A percentile compares a stretch with the other conserved stretches of the same genome.
phyloP scores from a whole-genome alignment of 305 asterid genomes.

The Solanum hybrid region DNA sequence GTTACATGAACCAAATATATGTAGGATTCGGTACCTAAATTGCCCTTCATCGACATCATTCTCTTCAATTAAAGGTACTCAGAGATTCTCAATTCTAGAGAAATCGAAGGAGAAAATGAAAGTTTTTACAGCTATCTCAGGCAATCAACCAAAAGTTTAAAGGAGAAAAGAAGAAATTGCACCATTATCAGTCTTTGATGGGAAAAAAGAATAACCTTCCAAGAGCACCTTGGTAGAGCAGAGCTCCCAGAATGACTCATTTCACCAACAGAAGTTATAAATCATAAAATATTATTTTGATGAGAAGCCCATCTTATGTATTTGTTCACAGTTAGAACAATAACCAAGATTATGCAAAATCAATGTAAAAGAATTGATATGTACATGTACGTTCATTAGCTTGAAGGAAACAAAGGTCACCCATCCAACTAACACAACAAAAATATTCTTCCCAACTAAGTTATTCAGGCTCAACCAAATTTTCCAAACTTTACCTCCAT shows the following conservation, averaged over 20 bases:
- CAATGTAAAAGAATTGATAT: no score
- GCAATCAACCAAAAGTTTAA: background rate
- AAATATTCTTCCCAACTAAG: slow-evolving; percentile 10
- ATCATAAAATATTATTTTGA: no score
- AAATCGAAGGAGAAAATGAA: background rate
- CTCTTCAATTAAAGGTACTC: background rate
- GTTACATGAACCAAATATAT: background rate
- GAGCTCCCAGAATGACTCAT: no score
- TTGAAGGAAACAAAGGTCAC: background rate
- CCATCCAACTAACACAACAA: background rate
- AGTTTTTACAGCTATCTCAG: background rate
- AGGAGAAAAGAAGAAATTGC: background rate
- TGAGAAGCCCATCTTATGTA: no score
- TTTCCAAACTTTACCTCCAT: slow-evolving; percentile 47
- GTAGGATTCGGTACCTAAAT: background rate
- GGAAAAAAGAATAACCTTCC: no score
- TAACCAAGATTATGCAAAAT: no score
- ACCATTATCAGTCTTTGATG: background rate
- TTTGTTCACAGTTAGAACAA: no score
- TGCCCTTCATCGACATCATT: background rate
- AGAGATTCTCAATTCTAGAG: background rate
- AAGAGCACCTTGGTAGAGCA: no score
- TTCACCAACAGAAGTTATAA: no score
- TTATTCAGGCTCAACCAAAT: slow-evolving; percentile 36
- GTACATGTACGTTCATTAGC: no score